Evolutionary conservation across 164 flowering plant genomes (phyloP).

Genomic region (Piper longum): DNA sequence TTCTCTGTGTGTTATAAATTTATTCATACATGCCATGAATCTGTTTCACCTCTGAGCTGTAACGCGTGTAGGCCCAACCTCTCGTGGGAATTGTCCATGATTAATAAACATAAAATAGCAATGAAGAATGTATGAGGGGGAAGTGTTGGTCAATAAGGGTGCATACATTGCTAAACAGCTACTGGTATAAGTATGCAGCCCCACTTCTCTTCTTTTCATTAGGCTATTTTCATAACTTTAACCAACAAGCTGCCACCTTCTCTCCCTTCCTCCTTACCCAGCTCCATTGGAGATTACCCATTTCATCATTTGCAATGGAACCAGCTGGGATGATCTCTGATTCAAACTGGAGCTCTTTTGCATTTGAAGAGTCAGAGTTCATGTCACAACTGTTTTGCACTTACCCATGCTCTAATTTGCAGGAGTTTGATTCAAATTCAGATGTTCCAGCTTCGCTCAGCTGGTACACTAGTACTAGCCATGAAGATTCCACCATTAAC

Average conservation of each 20-base stretch:
- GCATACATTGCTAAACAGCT: background rate
- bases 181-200: conserved; percentile 18
- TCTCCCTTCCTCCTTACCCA: too few relatives aligned
- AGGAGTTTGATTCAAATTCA: conserved; percentile 12
- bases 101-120: conserved; percentile 8
- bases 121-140: conserved; percentile 6
- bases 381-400: conserved; percentile 48
- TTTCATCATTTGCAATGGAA: conserved; percentile 26
- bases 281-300: too few relatives aligned
- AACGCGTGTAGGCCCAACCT: conserved; percentile 10
- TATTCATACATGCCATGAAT: conserved; percentile 18
- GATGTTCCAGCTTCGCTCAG: conserved; percentile 6
- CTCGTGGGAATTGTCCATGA: conserved; percentile 11
- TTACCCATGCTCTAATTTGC: conserved; percentile 12
- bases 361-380: conserved; percentile 44
- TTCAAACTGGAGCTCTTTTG: conserved; percentile 32
- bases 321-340: conserved; percentile 24
- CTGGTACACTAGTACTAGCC: conserved; percentile 11
- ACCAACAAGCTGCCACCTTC: background rate
- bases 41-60: conserved; percentile 32
- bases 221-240: background rate
- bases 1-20: background rate
- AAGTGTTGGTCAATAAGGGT: background rate
- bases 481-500: conserved; percentile 4
- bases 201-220: background rate